These are phyloP conservation scores for Colletotrichum sp. DNA, from an alignment of 2,329 filamentous ascomycete genomes.

Conservation along the genomic window DNA sequence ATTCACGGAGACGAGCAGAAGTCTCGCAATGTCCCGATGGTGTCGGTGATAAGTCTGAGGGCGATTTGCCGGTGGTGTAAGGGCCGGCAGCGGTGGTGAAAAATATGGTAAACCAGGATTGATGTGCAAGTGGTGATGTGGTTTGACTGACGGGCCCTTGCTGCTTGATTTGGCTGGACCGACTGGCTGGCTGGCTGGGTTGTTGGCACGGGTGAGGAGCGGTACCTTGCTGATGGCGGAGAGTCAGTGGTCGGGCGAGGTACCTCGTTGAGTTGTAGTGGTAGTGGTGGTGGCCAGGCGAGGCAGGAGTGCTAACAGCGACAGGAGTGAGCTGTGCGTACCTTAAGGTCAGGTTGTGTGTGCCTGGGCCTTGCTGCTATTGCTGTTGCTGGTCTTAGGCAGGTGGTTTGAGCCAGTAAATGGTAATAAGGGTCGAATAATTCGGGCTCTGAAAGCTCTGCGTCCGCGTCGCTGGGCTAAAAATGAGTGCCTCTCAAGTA, in stretches of 20 bases:
- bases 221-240: background rate
- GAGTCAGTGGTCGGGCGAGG: background rate
- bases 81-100: background rate
- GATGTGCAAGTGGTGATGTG: conserved; percentile 21
- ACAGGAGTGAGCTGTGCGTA: background rate
- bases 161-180: background rate
- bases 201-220: background rate
- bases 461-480: background rate
- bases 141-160: conserved; percentile 9
- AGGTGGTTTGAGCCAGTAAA: background rate
- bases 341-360: background rate
- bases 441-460: background rate
- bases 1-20: background rate
- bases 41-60: background rate
- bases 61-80: background rate
- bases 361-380: background rate
- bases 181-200: background rate
- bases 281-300: background rate
- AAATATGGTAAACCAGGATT: conserved; percentile 12
- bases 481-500: background rate
- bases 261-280: background rate
- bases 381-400: background rate
- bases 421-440: background rate
- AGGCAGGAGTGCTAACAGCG: background rate
- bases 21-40: background rate